Evolutionary conservation across 2,329 filamentous ascomycete genomes (phyloP).

Genomic region (Alternaria brassicae): DNA sequence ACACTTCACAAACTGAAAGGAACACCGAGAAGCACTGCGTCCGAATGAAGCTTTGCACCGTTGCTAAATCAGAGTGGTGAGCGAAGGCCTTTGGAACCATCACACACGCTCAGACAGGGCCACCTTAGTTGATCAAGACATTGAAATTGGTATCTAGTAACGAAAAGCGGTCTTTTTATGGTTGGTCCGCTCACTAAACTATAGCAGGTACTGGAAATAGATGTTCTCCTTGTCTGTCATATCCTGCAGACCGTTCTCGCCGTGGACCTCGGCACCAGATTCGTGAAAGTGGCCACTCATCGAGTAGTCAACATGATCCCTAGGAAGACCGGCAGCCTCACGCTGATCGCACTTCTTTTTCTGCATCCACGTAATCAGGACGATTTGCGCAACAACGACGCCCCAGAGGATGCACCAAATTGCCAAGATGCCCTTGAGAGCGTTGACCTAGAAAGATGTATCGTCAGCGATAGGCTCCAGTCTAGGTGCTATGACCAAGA

Average conservation of each 20-base stretch:
- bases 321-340: constrained; percentile 28
- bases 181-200: background rate
- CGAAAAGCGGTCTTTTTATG: background rate
- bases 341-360: constrained; percentile 33
- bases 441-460: constrained; percentile 19
- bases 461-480: background rate
- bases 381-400: constrained; percentile 23
- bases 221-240: constrained; percentile 34
- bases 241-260: constrained; percentile 32
- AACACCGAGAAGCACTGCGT: background rate
- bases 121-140: background rate
- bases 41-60: background rate
- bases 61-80: background rate
- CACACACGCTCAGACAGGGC: background rate
- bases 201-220: constrained; percentile 33
- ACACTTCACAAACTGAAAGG: too few species aligned
- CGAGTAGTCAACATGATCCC: constrained; percentile 26
- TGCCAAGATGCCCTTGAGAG: constrained; percentile 29
- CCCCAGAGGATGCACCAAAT: constrained; percentile 34
- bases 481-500: background rate
- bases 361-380: constrained; percentile 29
- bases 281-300: constrained; percentile 28
- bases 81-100: too few species aligned
- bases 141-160: background rate
- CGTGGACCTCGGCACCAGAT: constrained; percentile 27